These are phyloP conservation scores for Picea engelmannii DNA, from an alignment of 83 land plant species.

Conservation along the genomic window DNA sequence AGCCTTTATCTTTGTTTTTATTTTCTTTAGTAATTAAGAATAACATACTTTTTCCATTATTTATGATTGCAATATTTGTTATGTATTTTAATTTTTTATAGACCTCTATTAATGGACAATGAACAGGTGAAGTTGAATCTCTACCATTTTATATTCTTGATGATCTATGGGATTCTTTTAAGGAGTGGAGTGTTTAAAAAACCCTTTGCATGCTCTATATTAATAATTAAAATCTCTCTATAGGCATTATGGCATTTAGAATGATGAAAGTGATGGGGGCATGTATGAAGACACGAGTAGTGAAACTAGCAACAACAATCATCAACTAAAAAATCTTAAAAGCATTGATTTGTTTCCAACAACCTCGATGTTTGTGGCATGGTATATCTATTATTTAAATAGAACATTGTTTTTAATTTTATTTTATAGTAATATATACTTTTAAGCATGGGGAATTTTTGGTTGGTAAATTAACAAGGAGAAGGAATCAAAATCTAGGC, in stretches of 20 bases:
- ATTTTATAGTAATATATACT: background rate
- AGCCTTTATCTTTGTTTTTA: background rate
- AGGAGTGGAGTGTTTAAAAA: slow-evolving; percentile 64
- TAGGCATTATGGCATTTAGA: slow-evolving; percentile 24
- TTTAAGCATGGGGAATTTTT: too few relatives aligned
- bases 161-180: slow-evolving; percentile 70
- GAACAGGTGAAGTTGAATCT: slow-evolving; percentile 9
- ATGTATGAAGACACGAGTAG: slow-evolving; percentile 30
- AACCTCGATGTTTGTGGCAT: slow-evolving; percentile 52
- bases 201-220: background rate
- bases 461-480: too few relatives aligned
- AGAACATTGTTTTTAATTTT: background rate
- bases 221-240: background rate
- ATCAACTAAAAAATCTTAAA: slow-evolving; percentile 17
- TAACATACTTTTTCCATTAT: too few relatives aligned
- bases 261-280: slow-evolving; percentile 44
- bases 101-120: slow-evolving; percentile 28
- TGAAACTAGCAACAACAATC: slow-evolving; percentile 27
- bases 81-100: slow-evolving; percentile 12
- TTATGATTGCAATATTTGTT: background rate
- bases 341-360: slow-evolving; percentile 31
- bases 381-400: slow-evolving; percentile 21
- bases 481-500: too few relatives aligned
- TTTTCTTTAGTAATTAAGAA: background rate
- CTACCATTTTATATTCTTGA: slow-evolving; percentile 18